Base-by-base conservation (phyloP, 495 filamentous ascomycete species). In the Lepidopterella palustris region DNA sequence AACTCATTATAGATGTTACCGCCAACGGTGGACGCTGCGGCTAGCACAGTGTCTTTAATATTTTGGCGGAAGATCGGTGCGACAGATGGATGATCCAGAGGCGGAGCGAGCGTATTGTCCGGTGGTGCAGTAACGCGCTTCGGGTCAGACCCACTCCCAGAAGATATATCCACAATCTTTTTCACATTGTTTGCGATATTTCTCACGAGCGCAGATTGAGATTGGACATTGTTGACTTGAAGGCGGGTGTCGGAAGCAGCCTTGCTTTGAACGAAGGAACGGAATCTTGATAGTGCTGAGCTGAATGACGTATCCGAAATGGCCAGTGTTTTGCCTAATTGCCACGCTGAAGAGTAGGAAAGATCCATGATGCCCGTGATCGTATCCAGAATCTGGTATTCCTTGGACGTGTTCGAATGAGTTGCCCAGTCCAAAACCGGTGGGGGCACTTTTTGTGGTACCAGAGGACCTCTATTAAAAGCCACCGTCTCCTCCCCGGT, bases 301-400 rank as follows among this genome's bases (percentile, higher is more conserved):
- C 1, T 32, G 40, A 64, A 64, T 6, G 29, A 2, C 1, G 8
- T 0, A 80, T 69, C 13, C 76, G 63, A 51, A 71, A 77, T 39
- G 77, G 80, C 0, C 72, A 62, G 3, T 58, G 68, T 64, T 15
- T 63, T 63, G 0, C 79, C 79, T 0, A 81, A 57, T 26, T 77
- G 63, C 79, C 79, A 82, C 0, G 79, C 79, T 0, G 63, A 47
- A 3, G 66, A 70, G 51, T 79, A 81, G 0, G 75, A 74, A 5
- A 80, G 56, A 56, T 82, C 78, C 74, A 81, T 78, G 5, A 83
- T 21, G 0, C 73, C 72, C 0, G 71, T 35, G 1, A 71, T 10
- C 10, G 50, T 27, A 48, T 84, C 81, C 0, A 83, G 42, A 10
- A 82, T 73, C 60, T 80, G 73, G 9, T 27, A 55, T 1, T 58